phyloP scores from a whole-genome alignment of 2,329 filamentous ascomycete species.

The Penicillium sp. region DNA sequence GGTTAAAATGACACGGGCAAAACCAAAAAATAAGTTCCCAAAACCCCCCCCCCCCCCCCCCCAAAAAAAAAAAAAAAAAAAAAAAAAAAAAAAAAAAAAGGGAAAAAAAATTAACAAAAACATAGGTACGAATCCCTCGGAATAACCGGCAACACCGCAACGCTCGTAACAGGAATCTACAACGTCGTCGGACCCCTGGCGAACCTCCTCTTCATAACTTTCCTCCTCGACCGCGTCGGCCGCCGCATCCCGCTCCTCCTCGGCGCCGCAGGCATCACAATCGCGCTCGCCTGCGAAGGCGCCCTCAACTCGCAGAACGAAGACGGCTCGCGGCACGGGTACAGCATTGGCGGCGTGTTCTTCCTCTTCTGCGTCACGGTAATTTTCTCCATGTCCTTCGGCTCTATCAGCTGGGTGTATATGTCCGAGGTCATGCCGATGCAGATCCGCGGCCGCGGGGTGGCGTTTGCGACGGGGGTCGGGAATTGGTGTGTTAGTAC shows the following conservation, averaged over 20 bases:
- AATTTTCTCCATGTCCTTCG: constrained; percentile 65
- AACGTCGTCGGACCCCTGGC: constrained; percentile 59
- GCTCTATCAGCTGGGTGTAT: constrained; percentile 61
- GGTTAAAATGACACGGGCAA: too few species aligned
- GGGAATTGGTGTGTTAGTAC: constrained; percentile 66
- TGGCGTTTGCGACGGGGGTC: constrained; percentile 62
- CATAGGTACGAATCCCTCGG: constrained; percentile 49
- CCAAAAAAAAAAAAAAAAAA: too few species aligned
- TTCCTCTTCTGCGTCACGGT: constrained; percentile 68
- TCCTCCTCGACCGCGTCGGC: constrained; percentile 60
- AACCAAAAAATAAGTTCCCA: too few species aligned
- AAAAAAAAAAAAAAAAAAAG: too few species aligned
- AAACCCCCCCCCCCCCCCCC: too few species aligned
- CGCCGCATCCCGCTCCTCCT: constrained; percentile 59
- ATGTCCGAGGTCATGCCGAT: constrained; percentile 71
- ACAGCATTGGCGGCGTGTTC: constrained; percentile 67
- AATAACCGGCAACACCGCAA: constrained; percentile 58
- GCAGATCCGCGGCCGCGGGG: constrained; percentile 65
- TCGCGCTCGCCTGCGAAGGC: constrained; percentile 65
- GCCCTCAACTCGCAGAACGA: constrained; percentile 59
- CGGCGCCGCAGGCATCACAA: constrained; percentile 59
- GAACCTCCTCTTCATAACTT: constrained; percentile 57
- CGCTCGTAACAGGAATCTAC: constrained; percentile 65
- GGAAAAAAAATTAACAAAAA: too few species aligned
- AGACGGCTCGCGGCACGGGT: constrained; percentile 45